phyloP scores from a whole-genome alignment of 2,329 filamentous ascomycete species.

The Raffaelea deltoideospora region DNA sequence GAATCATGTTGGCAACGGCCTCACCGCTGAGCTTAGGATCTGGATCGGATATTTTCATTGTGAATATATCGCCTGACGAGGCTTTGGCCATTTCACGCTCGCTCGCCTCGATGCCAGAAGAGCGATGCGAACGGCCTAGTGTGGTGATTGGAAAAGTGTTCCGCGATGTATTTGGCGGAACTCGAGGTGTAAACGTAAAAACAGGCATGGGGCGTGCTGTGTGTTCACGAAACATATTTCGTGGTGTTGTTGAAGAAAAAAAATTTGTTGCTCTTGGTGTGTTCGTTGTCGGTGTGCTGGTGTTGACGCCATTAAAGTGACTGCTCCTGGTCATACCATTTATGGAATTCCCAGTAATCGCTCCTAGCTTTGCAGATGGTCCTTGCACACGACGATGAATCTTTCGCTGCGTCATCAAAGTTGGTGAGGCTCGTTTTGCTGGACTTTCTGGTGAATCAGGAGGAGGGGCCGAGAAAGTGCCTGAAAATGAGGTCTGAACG shows the following conservation, averaged over 20 bases:
- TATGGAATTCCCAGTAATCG: too few species aligned
- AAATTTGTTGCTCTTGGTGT: conserved; percentile 14
- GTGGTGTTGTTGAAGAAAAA: conserved; percentile 15
- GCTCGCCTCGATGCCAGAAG: conserved; percentile 29
- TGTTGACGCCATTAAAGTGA: not conserved
- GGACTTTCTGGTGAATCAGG: conserved; percentile 16
- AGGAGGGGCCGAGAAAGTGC: conserved; percentile 9
- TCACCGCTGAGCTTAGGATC: conserved; percentile 41
- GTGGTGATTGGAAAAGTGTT: conserved; percentile 32
- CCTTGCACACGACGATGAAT: conserved; percentile 19
- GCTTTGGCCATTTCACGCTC: conserved; percentile 34
- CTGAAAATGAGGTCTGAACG: conserved; percentile 5
- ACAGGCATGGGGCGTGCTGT: conserved; percentile 13
- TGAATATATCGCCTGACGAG: conserved; percentile 35
- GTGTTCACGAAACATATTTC: conserved; percentile 18
- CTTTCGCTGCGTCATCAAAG: conserved; percentile 18
- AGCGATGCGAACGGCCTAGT: conserved; percentile 26
- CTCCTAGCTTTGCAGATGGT: conserved; percentile 17
- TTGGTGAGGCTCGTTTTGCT: conserved; percentile 17
- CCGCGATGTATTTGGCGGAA: conserved; percentile 28
- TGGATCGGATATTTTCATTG: conserved; percentile 43
- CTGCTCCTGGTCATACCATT: too few species aligned
- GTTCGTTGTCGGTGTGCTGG: conserved; percentile 7
- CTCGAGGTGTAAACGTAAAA: conserved; percentile 27
- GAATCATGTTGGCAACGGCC: conserved; percentile 35